These are phyloP conservation scores for Podaxis carcinomalis DNA, from an alignment of 768 basidiomycete genomes.

Conservation along the genomic window DNA sequence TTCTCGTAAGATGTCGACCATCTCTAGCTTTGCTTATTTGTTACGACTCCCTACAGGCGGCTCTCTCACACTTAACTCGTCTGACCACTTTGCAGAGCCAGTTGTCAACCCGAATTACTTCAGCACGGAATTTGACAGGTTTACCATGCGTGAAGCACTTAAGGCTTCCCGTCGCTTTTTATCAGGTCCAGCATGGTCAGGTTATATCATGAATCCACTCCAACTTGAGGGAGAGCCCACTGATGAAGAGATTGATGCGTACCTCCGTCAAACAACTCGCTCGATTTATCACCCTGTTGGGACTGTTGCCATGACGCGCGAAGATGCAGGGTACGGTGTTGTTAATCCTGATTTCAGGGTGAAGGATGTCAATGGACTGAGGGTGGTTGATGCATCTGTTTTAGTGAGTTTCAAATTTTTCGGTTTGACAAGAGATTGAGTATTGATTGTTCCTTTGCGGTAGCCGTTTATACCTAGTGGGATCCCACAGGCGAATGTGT, in stretches of 20 bases:
- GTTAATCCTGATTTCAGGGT: slow-evolving; percentile 23
- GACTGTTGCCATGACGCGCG: slow-evolving; percentile 26
- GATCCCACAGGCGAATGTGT: slow-evolving; percentile 16
- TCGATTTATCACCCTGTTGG: slow-evolving; percentile 24
- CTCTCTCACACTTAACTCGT: slow-evolving; percentile 15
- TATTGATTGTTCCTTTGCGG: neutral
- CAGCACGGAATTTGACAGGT: slow-evolving; percentile 36
- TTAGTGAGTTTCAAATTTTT: neutral
- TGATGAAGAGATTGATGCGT: slow-evolving; percentile 26
- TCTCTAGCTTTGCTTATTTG: neutral
- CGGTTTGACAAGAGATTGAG: neutral
- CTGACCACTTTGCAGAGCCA: slow-evolving; percentile 44
- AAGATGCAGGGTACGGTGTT: slow-evolving; percentile 16
- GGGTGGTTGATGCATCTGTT: slow-evolving; percentile 35
- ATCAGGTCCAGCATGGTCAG: slow-evolving; percentile 17
- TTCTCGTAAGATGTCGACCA: slow-evolving; percentile 18
- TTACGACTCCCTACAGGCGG: slow-evolving; percentile 15
- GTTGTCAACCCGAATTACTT: slow-evolving; percentile 48
- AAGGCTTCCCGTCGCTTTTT: slow-evolving; percentile 16
- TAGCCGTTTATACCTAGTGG: slow-evolving; percentile 15
- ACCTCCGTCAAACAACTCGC: slow-evolving; percentile 17
- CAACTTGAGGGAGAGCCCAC: slow-evolving; percentile 13
- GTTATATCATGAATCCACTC: slow-evolving; percentile 16
- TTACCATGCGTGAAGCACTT: slow-evolving; percentile 19
- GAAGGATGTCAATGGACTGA: slow-evolving; percentile 27